Conservation (phyloP, 2,329 filamentous ascomycete species). For the Fusarium tuaranense region DNA sequence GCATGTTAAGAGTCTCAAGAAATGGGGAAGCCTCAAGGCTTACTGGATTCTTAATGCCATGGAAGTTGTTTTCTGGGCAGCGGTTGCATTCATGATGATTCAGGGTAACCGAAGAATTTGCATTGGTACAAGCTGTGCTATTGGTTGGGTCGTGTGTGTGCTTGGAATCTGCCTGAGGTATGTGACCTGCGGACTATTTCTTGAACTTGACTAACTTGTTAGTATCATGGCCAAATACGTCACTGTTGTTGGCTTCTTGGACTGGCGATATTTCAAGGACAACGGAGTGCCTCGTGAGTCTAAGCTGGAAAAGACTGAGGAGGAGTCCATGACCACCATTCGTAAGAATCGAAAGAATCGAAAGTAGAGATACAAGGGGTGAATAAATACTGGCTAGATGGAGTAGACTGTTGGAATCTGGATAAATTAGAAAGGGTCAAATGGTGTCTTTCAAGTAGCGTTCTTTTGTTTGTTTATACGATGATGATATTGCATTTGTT, state of each 20-base stretch:
- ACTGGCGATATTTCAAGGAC: not conserved
- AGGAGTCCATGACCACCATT: not conserved
- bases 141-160: slow-evolving; percentile 20
- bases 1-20: slow-evolving; percentile 46
- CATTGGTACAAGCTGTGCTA: slow-evolving; percentile 12
- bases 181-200: not conserved
- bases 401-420: not conserved
- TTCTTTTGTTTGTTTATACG: not conserved
- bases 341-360: not conserved
- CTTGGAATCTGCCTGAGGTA: not conserved
- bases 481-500: not conserved
- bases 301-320: not conserved
- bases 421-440: not conserved
- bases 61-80: slow-evolving; percentile 56
- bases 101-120: slow-evolving; percentile 14
- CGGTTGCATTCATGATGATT: slow-evolving; percentile 20
- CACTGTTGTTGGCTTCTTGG: not conserved
- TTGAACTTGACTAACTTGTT: not conserved
- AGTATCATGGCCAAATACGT: not conserved
- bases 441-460: not conserved
- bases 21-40: slow-evolving; percentile 55
- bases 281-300: not conserved
- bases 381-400: not conserved
- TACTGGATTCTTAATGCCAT: slow-evolving; percentile 54
- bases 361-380: not conserved